phyloP scores from a whole-genome alignment of 2,329 filamentous ascomycete genomes.

The Xylaria sp. region DNA sequence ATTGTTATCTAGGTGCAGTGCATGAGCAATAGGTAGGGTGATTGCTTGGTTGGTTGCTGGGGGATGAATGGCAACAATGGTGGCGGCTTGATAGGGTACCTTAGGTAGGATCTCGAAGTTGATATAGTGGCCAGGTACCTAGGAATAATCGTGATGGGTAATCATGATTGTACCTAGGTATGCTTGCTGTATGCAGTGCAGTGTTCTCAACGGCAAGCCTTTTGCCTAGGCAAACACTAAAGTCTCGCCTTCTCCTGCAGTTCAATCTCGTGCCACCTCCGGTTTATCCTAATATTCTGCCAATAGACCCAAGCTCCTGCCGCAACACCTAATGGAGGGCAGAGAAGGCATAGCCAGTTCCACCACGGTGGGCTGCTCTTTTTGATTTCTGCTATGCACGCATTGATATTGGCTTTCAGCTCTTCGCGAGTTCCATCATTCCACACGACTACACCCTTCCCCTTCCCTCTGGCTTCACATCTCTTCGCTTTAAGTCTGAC shows the following conservation, averaged over 20 bases:
- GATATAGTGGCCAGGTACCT: not conserved
- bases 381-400: slow-evolving; percentile 72
- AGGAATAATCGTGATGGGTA: not conserved
- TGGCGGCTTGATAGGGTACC: not conserved
- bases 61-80: slow-evolving; percentile 7
- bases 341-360: slow-evolving; percentile 76
- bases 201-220: not conserved
- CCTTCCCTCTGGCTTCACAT: slow-evolving; percentile 72
- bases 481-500: slow-evolving; percentile 84
- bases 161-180: not conserved
- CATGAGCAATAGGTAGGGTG: slow-evolving; percentile 4
- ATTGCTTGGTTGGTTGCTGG: not conserved
- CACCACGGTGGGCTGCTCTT: slow-evolving; percentile 81
- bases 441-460: slow-evolving; percentile 84
- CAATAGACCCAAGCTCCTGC: slow-evolving; percentile 78
- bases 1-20: not conserved
- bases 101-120: not conserved
- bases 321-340: slow-evolving; percentile 78
- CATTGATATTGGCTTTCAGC: slow-evolving; percentile 73
- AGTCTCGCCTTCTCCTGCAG: slow-evolving; percentile 58
- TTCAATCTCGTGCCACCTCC: slow-evolving; percentile 73
- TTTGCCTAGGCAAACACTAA: slow-evolving; percentile 41
- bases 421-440: slow-evolving; percentile 83
- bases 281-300: slow-evolving; percentile 76
- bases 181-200: not conserved